Percentiles rank a stretch among this genome's conserved stretches.
These are phyloP conservation scores for Monocercomonoides exilis DNA, from an alignment of 78 protist genomes.

Conservation along the genomic window DNA sequence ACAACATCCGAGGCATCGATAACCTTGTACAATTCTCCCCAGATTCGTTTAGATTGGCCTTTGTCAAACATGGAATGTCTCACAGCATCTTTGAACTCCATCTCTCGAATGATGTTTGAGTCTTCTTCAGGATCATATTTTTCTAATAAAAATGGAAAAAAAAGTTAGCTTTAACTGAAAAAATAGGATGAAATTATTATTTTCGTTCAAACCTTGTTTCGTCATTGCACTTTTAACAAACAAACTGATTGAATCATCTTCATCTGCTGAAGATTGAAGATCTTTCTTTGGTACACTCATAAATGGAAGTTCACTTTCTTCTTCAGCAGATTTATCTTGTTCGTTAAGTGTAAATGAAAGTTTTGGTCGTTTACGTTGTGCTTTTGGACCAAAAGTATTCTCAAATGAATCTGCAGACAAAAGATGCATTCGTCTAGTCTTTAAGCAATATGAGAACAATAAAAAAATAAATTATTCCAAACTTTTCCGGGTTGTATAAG, in stretches of 20 bases:
- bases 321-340: background rate
- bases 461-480: background rate
- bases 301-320: background rate
- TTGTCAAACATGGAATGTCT: slow-evolving; percentile 62
- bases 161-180: background rate
- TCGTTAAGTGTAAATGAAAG: background rate
- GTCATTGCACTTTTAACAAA: background rate
- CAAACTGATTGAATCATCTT: background rate
- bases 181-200: background rate
- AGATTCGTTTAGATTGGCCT: slow-evolving; percentile 87
- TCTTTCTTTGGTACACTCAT: background rate
- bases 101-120: slow-evolving; percentile 35
- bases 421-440: slow-evolving; percentile 9
- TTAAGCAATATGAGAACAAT: background rate
- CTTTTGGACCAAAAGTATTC: slow-evolving; percentile 73
- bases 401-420: slow-evolving; percentile 63
- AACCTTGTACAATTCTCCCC: slow-evolving; percentile 87
- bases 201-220: background rate
- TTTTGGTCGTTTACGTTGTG: slow-evolving; percentile 50
- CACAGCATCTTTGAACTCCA: background rate
- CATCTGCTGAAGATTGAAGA: background rate
- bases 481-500: background rate
- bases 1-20: slow-evolving; percentile 92
- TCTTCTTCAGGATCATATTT: slow-evolving; percentile 60
- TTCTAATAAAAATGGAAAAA: background rate